Base-by-base conservation (phyloP, 352 stramenopile genomes). In the Globisporangium viniferum region DNA sequence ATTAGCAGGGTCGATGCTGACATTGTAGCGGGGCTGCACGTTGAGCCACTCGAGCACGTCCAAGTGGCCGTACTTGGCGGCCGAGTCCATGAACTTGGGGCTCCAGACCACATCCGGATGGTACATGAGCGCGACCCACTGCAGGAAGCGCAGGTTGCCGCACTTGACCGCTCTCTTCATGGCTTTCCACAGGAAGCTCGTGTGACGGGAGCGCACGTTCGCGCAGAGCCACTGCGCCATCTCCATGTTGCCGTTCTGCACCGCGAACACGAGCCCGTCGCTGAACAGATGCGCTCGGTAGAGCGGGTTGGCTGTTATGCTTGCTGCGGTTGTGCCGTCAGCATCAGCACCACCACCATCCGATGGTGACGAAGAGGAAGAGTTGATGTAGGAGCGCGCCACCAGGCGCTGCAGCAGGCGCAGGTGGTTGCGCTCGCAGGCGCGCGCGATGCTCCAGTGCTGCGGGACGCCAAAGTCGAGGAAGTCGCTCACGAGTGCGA, bases 181-280 rank as follows among this genome's bases (percentile, higher is more conserved):
- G 54, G 57, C 57, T 46, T 70, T 70, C 58, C 64, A 68, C 53
- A 62, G 39, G n/a, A 68, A 56, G 39, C 53, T 68, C 41, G 54
- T n/a, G 39, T 57, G 53, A 22, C 18, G 62, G 14, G 35, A 60
- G 18, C 4, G 36, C 36, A 46, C 39, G 14, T 56, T 36, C 4
- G 53, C n/a, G 29, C 51, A 68, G 24, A 71, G 46, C 66, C 66
- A 76, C 29, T 64, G 46, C 29, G 64, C 48, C n/a, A 67, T 59
- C 31, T 70, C 67, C 27, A 63, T 14, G 39, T 68, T 61, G 56
- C 62, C 60, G 62, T 71, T 53, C 22, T 59, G 27, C 27, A 56
- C 63, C 4, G 70, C 64, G 39, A 54, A 66, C 39, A 54, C 53
- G 29, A 68, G 63, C 20, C 24, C 24, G 9, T 49, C 27, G 27